phyloP scores from a whole-genome alignment of 352 stramenopile species.

The Globisporangium canariense region DNA sequence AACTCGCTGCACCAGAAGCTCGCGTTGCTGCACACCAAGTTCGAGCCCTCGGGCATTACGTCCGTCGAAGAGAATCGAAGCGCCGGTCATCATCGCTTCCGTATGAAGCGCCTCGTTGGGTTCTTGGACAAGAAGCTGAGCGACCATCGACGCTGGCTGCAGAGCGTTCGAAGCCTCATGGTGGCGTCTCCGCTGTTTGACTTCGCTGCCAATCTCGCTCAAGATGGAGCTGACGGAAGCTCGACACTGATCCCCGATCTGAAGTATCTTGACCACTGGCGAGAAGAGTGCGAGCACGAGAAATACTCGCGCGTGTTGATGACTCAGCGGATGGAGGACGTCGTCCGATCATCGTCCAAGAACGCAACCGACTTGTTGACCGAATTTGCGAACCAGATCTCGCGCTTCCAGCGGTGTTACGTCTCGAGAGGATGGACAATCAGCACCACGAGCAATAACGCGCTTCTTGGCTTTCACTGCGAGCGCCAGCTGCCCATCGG shows the following conservation, averaged over 20 bases:
- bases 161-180: constrained; percentile 44
- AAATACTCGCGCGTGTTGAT: constrained; percentile 31
- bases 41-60: not conserved
- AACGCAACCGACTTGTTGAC: constrained; percentile 35
- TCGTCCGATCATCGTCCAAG: constrained; percentile 24
- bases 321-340: constrained; percentile 25
- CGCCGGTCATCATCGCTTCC: constrained; percentile 19
- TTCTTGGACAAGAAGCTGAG: constrained; percentile 46
- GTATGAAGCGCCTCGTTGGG: constrained; percentile 31
- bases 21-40: constrained; percentile 20
- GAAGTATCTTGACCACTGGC: constrained; percentile 28
- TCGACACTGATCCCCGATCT: constrained; percentile 12
- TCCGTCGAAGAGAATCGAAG: not conserved
- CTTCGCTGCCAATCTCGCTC: constrained; percentile 14
- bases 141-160: constrained; percentile 48
- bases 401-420: constrained; percentile 35
- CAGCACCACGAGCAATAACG: constrained; percentile 29
- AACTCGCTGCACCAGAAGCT: constrained; percentile 34
- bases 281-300: constrained; percentile 10
- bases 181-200: constrained; percentile 48
- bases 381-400: constrained; percentile 17
- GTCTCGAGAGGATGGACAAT: constrained; percentile 47
- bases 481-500: constrained; percentile 26
- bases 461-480: constrained; percentile 45
- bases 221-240: not conserved